Base-by-base conservation (phyloP, 495 filamentous ascomycete genomes). In the Rostrohypoxylon terebratum region DNA sequence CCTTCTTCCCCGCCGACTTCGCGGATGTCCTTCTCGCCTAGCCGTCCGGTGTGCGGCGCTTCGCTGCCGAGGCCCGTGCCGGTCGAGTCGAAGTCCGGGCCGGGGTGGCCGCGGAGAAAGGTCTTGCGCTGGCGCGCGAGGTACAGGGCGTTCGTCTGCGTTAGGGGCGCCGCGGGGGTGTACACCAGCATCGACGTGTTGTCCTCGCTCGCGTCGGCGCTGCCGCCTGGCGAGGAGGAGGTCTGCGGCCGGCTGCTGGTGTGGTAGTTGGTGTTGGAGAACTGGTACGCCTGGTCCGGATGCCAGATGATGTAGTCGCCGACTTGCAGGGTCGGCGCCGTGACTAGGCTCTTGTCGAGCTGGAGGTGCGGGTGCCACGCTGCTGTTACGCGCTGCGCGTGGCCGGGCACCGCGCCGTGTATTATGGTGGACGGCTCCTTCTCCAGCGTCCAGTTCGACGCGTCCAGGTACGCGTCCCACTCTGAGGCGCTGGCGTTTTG, bases 241-340 rank as follows among this genome's bases (percentile, higher is more conserved):
- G 77, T 81, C 3, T 80, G 79, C 0, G 79, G 75, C 59, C 80
- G 79, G 63, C 73, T 77, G 42, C 64, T 76, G 68, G 71, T 77
- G 71, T 78, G 72, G 76, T 81, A 79, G 69, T 81, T 79, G 70
- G 80, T 81, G 63, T 79, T 79, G 50, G 82, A 81, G 78, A 85
- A 82, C 68, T 82, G 81, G 71, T 85, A 85, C 13, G 80, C 79
- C 58, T 80, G 88, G 67, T 97, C 94, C 63, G 93, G 94, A 80
- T 97, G 94, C 94, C 94, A 97, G 59, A 91, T 87, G 10, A 97
- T 93, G 81, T 92, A 97, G 80, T 97, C 94, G 51, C 94, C 94
- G 0, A 93, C 94, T 36, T 87, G 84, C 14, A 97, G 89, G 9
- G 84, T 85, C 4, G 94, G 94, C 1, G 95, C 84, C 54, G 92